Conservation (phyloP, 805 yeast species). For the Spathaspora hagerdaliae region DNA sequence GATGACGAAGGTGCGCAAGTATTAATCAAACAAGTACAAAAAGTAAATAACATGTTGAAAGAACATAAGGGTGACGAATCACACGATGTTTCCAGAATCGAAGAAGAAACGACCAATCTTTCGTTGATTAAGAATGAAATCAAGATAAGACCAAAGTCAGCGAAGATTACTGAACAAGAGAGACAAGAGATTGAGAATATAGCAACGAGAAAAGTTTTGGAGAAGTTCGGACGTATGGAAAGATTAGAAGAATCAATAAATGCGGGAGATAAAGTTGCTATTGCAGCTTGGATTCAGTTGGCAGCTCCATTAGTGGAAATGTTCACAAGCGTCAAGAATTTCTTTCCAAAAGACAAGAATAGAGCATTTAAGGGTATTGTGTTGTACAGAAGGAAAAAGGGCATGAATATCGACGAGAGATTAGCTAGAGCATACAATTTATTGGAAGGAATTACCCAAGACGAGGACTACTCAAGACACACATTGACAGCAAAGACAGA, state of each 20-base stretch:
- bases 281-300: slow-evolving; percentile 74
- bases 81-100: neutral
- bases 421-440: slow-evolving; percentile 64
- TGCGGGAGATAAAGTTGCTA: slow-evolving; percentile 51
- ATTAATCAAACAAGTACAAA: slow-evolving; percentile 52
- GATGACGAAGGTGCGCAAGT: slow-evolving; percentile 54
- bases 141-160: slow-evolving; percentile 9
- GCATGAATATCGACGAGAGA: slow-evolving; percentile 68
- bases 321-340: slow-evolving; percentile 71
- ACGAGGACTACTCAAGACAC: slow-evolving; percentile 22
- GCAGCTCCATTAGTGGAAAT: slow-evolving; percentile 82
- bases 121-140: slow-evolving; percentile 14
- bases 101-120: neutral
- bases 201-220: slow-evolving; percentile 54
- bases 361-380: slow-evolving; percentile 67
- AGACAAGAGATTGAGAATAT: slow-evolving; percentile 51
- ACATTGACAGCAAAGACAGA: slow-evolving; percentile 49
- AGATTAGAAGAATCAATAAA: slow-evolving; percentile 40
- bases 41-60: slow-evolving; percentile 1
- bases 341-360: slow-evolving; percentile 74
- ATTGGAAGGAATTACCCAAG: slow-evolving; percentile 49
- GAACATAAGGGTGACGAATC: slow-evolving; percentile 1
- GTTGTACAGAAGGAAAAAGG: slow-evolving; percentile 54
- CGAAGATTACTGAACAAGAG: slow-evolving; percentile 40
- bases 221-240: slow-evolving; percentile 51